Evolutionary conservation across 495 filamentous ascomycete genomes (phyloP).

Genomic region (Penicillium pancosmium): DNA sequence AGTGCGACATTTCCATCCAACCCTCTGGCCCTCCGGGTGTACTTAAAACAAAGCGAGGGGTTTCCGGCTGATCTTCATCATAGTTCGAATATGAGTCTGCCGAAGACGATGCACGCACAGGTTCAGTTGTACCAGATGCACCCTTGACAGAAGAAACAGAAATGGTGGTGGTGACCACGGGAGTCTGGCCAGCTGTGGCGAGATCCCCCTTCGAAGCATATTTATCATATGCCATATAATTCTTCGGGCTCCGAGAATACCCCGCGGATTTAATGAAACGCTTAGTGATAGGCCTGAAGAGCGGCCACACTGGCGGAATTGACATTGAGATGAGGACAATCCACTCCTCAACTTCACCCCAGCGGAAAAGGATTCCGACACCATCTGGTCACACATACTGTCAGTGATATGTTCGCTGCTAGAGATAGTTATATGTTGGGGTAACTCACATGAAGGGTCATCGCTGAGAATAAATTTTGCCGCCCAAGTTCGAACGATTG

Average conservation of each 20-base stretch:
- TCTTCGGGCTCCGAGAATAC: slow-evolving; percentile 13
- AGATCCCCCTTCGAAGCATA: slow-evolving; percentile 11
- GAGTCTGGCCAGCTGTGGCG: background rate
- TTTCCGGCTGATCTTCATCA: slow-evolving; percentile 16
- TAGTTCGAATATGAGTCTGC: slow-evolving; percentile 8
- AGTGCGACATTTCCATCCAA: slow-evolving; percentile 22
- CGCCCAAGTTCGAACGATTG: slow-evolving; percentile 26
- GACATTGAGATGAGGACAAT: slow-evolving; percentile 28
- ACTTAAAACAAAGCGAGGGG: slow-evolving; percentile 16
- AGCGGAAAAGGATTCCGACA: slow-evolving; percentile 22
- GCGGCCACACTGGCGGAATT: slow-evolving; percentile 28
- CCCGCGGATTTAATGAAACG: slow-evolving; percentile 20
- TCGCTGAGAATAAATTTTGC: slow-evolving; percentile 23
- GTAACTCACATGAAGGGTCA: slow-evolving; percentile 22
- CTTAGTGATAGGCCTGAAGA: slow-evolving; percentile 21
- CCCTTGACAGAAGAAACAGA: slow-evolving; percentile 18
- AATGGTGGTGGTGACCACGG: slow-evolving; percentile 21
- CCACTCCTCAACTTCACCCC: slow-evolving; percentile 29
- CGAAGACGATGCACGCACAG: slow-evolving; percentile 8
- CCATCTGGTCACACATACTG: slow-evolving; percentile 10
- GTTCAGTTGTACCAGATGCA: background rate
- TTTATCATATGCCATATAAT: slow-evolving; percentile 6
- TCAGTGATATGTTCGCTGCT: background rate
- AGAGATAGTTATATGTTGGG: background rate
- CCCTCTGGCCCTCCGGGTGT: slow-evolving; percentile 17